These are phyloP conservation scores for Colletotrichum sp. DNA, from an alignment of 2,329 filamentous ascomycete genomes.

Conservation along the genomic window DNA sequence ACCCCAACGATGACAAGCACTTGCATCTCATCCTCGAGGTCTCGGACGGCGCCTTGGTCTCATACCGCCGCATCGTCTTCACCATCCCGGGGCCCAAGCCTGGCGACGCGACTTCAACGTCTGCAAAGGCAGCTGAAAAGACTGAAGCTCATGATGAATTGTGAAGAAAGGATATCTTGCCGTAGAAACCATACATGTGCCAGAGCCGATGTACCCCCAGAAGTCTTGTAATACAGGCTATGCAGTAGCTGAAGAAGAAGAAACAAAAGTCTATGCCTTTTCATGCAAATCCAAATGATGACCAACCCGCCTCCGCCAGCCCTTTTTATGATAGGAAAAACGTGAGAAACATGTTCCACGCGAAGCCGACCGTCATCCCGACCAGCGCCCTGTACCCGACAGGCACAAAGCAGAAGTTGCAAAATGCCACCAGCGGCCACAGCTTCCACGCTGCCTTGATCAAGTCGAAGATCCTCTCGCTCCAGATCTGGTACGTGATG, in stretches of 20 bases:
- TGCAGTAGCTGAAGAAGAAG: neutral
- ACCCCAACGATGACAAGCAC: slow-evolving; percentile 1
- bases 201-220: neutral
- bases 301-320: neutral
- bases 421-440: slow-evolving; percentile 38
- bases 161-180: neutral
- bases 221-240: neutral
- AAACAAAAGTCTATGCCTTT: neutral
- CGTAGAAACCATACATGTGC: neutral
- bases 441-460: slow-evolving; percentile 40
- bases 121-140: neutral
- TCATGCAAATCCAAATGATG: neutral
- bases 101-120: neutral
- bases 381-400: slow-evolving; percentile 39
- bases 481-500: slow-evolving; percentile 30
- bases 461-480: slow-evolving; percentile 30
- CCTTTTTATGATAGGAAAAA: slow-evolving; percentile 30
- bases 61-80: slow-evolving; percentile 3
- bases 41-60: neutral
- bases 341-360: slow-evolving; percentile 41
- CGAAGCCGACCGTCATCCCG: slow-evolving; percentile 38
- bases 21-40: slow-evolving; percentile 8
- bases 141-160: neutral
- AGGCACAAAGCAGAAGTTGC: slow-evolving; percentile 40
- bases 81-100: neutral